Evolutionary conservation across 2,329 filamentous ascomycete genomes (phyloP), one percentile per base, ranked within the genome.

Genomic region (Cladosporium sp.): DNA sequence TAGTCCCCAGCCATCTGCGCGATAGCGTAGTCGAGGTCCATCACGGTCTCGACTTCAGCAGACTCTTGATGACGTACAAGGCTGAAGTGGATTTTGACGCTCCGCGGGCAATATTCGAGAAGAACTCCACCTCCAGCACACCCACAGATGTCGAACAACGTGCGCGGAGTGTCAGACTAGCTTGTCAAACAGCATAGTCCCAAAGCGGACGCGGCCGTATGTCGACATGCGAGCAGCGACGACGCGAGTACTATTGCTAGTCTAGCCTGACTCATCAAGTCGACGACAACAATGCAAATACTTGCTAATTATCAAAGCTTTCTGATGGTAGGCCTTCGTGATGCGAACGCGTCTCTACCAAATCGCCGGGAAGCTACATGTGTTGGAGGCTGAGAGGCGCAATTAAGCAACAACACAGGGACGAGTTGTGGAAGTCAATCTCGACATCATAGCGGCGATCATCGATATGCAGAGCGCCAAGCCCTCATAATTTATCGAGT

Each of bases 401-500:
- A 42, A 20, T 30, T 54, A 42, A 42, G 38, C 25, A 55, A 22
- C 38, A 17, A 22, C 34, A 37, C 28, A 36, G 25, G 38, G n/a
- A 19, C n/a, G 8, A 34, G 19, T n/a, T 20, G 19, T 30, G n/a
- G n/a, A 55, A 55, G 51, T 22, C 19, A 55, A 55, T 55, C 51
- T 15, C 22, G 51, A 55, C 38, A 45, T 55, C 51, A 43, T 55
- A 55, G 25, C 38, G 38, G 28, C 51, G 38, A 55, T 55, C 51
- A 43, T 43, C 51, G 51, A 55, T 55, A 47, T 28, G 43, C 22
- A 22, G 43, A 28, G n/a, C 19, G 43, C 43, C 43, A 47, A 47
- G 43, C 43, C n/a, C 12, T 30, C 28, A 30, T 30, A 30, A 30
- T 30, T 30, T n/a, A n/a, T n/a, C n/a, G n/a, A n/a, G n/a, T 30